Conservation (phyloP, 2,329 filamentous ascomycete species). For the Ophiocordyceps australis region DNA sequence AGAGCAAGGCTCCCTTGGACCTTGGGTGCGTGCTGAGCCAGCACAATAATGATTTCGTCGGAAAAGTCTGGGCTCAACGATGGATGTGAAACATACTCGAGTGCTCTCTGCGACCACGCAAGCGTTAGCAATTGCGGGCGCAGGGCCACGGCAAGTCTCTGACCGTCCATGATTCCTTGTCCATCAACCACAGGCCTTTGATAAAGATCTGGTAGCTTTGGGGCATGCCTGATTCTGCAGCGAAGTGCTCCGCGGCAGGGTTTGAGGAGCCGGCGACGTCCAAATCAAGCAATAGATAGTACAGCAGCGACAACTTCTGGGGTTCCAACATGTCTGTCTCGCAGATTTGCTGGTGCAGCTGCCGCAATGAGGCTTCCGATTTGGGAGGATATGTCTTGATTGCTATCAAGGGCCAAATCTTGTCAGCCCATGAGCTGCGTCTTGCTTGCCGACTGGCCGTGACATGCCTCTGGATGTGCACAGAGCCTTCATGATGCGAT, state of each 20-base stretch:
- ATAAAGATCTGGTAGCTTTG: slow-evolving; percentile 65
- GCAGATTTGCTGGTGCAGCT: slow-evolving; percentile 53
- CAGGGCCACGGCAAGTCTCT: background rate
- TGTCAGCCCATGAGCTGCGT: no score
- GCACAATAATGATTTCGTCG: slow-evolving; percentile 58
- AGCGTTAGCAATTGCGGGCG: no score
- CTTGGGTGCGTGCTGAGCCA: slow-evolving; percentile 42
- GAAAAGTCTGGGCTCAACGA: slow-evolving; percentile 66
- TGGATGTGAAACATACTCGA: slow-evolving; percentile 64
- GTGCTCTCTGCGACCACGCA: slow-evolving; percentile 30
- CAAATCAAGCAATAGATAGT: slow-evolving; percentile 68
- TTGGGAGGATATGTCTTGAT: slow-evolving; percentile 55
- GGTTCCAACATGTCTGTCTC: slow-evolving; percentile 45
- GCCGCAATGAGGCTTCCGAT: slow-evolving; percentile 45
- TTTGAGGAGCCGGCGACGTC: slow-evolving; percentile 32
- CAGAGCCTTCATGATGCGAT: slow-evolving; percentile 54
- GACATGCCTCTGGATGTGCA: slow-evolving; percentile 48
- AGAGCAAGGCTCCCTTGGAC: slow-evolving; percentile 48
- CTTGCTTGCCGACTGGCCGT: no score
- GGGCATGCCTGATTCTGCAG: slow-evolving; percentile 45
- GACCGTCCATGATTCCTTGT: slow-evolving; percentile 51
- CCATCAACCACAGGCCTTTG: slow-evolving; percentile 66
- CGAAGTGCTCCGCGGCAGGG: slow-evolving; percentile 37
- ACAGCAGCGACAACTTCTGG: slow-evolving; percentile 68
- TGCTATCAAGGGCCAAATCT: no score